These are phyloP conservation scores for Bipolaris zeicola DNA, from an alignment of 2,329 filamentous ascomycete species.

Conservation along the genomic window DNA sequence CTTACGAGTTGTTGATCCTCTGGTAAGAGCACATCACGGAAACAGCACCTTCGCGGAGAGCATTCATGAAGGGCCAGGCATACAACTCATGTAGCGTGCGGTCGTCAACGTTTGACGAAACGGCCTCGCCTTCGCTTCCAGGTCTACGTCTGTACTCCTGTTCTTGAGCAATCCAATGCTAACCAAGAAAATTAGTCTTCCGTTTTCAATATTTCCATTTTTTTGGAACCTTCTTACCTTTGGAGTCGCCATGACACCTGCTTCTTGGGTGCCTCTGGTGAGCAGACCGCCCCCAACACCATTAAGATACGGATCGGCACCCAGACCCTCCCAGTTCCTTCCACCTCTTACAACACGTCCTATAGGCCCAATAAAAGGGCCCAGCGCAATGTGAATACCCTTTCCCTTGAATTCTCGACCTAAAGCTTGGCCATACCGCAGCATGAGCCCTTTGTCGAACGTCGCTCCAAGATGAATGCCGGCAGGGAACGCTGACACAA, in stretches of 20 bases:
- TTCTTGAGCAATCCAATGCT: slow-evolving; percentile 57
- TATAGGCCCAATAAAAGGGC: slow-evolving; percentile 71
- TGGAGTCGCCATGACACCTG: slow-evolving; percentile 49
- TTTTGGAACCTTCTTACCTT: slow-evolving; percentile 13
- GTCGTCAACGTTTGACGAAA: slow-evolving; percentile 68
- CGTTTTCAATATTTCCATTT: too few relatives aligned
- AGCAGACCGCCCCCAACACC: slow-evolving; percentile 58
- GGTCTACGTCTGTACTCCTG: slow-evolving; percentile 57
- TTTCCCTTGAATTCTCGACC: slow-evolving; percentile 75
- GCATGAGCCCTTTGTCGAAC: slow-evolving; percentile 72
- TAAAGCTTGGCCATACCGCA: slow-evolving; percentile 67
- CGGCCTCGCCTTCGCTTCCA: slow-evolving; percentile 57
- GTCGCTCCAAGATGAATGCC: slow-evolving; percentile 63
- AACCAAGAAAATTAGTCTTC: slow-evolving; percentile 29
- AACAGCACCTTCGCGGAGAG: slow-evolving; percentile 61
- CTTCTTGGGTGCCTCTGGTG: slow-evolving; percentile 58
- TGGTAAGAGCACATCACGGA: slow-evolving; percentile 65
- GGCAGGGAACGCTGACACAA: slow-evolving; percentile 40
- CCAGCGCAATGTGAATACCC: slow-evolving; percentile 71
- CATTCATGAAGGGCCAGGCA: slow-evolving; percentile 68
- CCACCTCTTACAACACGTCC: slow-evolving; percentile 74
- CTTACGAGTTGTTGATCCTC: slow-evolving; percentile 33
- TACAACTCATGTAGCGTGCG: slow-evolving; percentile 70
- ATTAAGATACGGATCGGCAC: slow-evolving; percentile 68
- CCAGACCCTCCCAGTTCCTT: slow-evolving; percentile 76